Evolutionary conservation across 345 rosid species (phyloP).

Genomic region (Citrus australasica): DNA sequence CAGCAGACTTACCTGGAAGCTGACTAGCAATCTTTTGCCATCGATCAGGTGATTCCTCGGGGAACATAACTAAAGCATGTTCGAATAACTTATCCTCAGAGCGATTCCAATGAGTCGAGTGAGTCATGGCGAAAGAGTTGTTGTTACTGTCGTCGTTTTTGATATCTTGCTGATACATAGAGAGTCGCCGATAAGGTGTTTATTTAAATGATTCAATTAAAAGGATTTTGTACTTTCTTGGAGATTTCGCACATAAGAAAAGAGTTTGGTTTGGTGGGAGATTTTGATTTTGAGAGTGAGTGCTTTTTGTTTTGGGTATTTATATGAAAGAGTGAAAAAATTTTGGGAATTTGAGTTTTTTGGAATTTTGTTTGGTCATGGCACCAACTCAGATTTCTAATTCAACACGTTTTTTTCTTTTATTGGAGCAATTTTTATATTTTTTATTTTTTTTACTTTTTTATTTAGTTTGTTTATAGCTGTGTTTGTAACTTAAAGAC

Average conservation of each 20-base stretch:
- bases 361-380: neutral
- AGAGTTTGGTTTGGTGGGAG: slow-evolving; percentile 20
- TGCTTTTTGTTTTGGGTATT: neutral
- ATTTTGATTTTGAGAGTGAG: slow-evolving; percentile 15
- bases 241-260: neutral
- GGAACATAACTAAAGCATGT: slow-evolving; percentile 46
- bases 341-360: neutral
- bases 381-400: slow-evolving; percentile 10
- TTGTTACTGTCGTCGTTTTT: neutral
- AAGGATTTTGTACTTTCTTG: neutral
- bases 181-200: neutral
- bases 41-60: slow-evolving; percentile 55
- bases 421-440: neutral
- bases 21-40: slow-evolving; percentile 60
- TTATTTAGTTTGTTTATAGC: neutral
- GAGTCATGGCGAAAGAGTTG: slow-evolving; percentile 6
- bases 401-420: slow-evolving; percentile 25
- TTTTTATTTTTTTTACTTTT: neutral
- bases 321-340: neutral
- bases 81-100: slow-evolving; percentile 73
- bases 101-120: slow-evolving; percentile 47
- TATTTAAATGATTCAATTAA: neutral
- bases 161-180: neutral
- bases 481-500: neutral
- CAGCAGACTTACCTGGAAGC: slow-evolving; percentile 44